These are phyloP conservation scores for Hura crepitans DNA, from an alignment of 441 rosid genomes.

Conservation along the genomic window DNA sequence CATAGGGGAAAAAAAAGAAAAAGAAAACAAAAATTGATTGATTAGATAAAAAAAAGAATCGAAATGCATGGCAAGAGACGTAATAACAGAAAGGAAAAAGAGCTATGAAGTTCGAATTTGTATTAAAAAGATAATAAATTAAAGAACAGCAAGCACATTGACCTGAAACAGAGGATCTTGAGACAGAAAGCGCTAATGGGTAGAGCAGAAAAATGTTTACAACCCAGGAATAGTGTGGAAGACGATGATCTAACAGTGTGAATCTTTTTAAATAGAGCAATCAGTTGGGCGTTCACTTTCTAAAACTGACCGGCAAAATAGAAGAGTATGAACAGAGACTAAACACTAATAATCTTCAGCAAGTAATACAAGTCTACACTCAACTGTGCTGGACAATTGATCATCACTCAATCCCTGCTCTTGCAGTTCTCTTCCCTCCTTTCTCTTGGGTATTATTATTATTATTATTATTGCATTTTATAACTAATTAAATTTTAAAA, in stretches of 20 bases:
- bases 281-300: not conserved
- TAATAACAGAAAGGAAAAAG: not conserved
- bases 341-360: too few species aligned
- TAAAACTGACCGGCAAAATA: too few species aligned
- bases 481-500: too few species aligned
- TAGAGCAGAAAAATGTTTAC: not conserved
- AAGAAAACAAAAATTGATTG: not conserved
- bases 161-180: conserved; percentile 7
- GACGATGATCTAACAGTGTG: too few species aligned
- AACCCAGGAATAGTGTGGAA: not conserved
- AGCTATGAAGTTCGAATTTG: not conserved
- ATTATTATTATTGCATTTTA: too few species aligned
- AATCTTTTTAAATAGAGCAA: not conserved
- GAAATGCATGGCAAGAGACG: conserved; percentile 4
- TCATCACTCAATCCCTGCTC: not conserved
- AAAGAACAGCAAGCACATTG: not conserved
- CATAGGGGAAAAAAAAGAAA: not conserved
- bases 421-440: too few species aligned
- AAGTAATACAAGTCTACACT: too few species aligned
- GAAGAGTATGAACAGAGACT: not conserved
- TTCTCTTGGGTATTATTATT: too few species aligned
- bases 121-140: not conserved
- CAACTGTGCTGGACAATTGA: too few species aligned
- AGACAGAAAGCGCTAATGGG: not conserved
- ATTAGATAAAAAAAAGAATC: not conserved